Evolutionary conservation across 1,284 basidiomycete species (phyloP).

Genomic region (Schizophyllum amplum): DNA sequence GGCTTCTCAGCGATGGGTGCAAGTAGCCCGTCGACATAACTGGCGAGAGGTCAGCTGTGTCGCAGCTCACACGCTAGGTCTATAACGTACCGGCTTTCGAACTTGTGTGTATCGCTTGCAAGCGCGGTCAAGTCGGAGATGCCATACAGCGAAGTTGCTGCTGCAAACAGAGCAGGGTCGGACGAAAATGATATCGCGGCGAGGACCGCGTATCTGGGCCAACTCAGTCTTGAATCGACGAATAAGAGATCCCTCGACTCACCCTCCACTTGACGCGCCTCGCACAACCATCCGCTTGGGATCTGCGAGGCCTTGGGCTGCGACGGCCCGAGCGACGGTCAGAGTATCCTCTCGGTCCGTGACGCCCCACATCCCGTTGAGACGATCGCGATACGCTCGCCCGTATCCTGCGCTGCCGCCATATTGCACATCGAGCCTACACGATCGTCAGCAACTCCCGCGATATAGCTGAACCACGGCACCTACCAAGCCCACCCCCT

Average conservation of each 20-base stretch:
- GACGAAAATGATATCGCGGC: slow-evolving; percentile 33
- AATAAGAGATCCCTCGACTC: slow-evolving; percentile 28
- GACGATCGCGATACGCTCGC: slow-evolving; percentile 40
- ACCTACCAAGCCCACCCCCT: slow-evolving; percentile 58
- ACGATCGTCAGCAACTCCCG: not conserved
- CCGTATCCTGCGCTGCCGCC: slow-evolving; percentile 65
- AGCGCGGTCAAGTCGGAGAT: slow-evolving; percentile 45
- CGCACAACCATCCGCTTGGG: slow-evolving; percentile 49
- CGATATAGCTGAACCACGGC: not conserved
- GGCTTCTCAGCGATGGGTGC: slow-evolving; percentile 39
- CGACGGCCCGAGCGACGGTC: slow-evolving; percentile 39
- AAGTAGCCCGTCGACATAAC: slow-evolving; percentile 46
- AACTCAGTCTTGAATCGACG: slow-evolving; percentile 32
- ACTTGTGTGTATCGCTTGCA: slow-evolving; percentile 56
- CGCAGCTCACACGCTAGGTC: not conserved
- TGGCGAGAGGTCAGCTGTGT: slow-evolving; percentile 15
- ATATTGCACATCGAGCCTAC: slow-evolving; percentile 62
- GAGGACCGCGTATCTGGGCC: slow-evolving; percentile 42
- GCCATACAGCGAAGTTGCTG: slow-evolving; percentile 45
- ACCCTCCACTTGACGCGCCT: slow-evolving; percentile 57
- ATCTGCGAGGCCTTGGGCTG: slow-evolving; percentile 31
- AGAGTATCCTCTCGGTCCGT: slow-evolving; percentile 59
- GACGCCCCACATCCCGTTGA: slow-evolving; percentile 57
- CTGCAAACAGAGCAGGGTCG: slow-evolving; percentile 33
- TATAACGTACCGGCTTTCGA: slow-evolving; percentile 26